phyloP scores from a whole-genome alignment of 371 early-diverging fungal genomes.

The Dinochytrium kinnereticum region DNA sequence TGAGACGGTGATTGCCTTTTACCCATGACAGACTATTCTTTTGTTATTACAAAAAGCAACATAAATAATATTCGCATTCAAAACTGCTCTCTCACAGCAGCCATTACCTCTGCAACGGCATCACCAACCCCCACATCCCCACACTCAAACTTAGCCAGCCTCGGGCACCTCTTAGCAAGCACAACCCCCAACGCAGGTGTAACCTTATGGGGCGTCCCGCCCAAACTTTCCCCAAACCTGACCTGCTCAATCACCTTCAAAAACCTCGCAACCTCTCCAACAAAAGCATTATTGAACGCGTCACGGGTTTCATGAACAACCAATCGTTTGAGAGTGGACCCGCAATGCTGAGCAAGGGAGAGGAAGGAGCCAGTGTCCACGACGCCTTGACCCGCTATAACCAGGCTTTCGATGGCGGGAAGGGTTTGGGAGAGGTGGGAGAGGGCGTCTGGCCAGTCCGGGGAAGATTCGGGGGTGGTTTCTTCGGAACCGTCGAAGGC shows the following conservation, averaged over 20 bases:
- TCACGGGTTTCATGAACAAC: not conserved
- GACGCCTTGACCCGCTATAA: not conserved
- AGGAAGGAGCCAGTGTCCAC: not conserved
- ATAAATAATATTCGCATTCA: no score
- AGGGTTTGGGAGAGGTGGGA: not conserved
- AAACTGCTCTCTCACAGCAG: not conserved
- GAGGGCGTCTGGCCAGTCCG: conserved; percentile 12
- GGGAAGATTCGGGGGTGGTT: not conserved
- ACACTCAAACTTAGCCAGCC: not conserved
- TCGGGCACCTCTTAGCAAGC: conserved; percentile 3
- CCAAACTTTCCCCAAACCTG: conserved; percentile 4
- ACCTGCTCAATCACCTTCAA: not conserved
- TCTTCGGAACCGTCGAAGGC: not conserved
- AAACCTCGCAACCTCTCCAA: not conserved
- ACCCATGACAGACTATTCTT: no score
- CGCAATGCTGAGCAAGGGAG: not conserved
- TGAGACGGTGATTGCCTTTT: no score
- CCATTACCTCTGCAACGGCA: not conserved
- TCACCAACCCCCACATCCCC: not conserved
- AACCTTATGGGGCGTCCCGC: not conserved
- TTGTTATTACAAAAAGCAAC: no score
- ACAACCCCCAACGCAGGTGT: conserved; percentile 12
- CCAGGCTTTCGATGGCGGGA: not conserved
- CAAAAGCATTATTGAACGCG: not conserved
- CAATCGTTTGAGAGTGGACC: not conserved